Conservation (phyloP, 306 rosid genomes). For the Trifolium repens region DNA sequence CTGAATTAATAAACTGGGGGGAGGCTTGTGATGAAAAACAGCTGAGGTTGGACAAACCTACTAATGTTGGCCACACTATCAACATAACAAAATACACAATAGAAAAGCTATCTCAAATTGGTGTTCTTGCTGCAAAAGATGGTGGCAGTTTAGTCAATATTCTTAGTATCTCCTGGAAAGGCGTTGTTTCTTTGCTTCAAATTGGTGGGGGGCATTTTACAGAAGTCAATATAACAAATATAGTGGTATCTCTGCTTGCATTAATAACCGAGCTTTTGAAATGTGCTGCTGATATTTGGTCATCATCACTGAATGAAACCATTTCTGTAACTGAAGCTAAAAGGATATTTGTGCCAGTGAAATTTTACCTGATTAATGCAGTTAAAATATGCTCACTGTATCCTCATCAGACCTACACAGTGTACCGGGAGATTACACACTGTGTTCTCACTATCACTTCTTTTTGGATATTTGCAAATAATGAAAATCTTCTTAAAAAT, state of each 20-base stretch:
- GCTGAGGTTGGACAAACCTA: constrained; percentile 46
- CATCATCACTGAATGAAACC: constrained; percentile 53
- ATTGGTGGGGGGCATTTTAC: constrained; percentile 58
- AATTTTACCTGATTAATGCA: constrained; percentile 82
- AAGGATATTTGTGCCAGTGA: constrained; percentile 80
- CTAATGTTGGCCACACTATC: constrained; percentile 53
- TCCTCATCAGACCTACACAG: constrained; percentile 71
- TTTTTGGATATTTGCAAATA: constrained; percentile 62
- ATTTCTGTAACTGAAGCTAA: constrained; percentile 81
- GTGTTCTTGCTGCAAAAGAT: constrained; percentile 77
- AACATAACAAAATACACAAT: constrained; percentile 59
- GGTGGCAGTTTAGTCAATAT: constrained; percentile 84
- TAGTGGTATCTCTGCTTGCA: constrained; percentile 62
- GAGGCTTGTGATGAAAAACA: constrained; percentile 51
- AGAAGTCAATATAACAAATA: constrained; percentile 54
- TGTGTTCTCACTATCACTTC: constrained; percentile 70
- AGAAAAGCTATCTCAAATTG: constrained; percentile 73
- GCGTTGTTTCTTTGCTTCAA: constrained; percentile 88
- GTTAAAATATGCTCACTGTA: constrained; percentile 72
- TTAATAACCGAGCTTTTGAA: constrained; percentile 71
- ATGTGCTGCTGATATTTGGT: constrained; percentile 74
- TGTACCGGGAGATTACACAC: constrained; percentile 62
- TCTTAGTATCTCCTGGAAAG: constrained; percentile 91
- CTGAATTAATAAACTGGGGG: constrained; percentile 58
- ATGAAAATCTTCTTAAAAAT: constrained; percentile 55